Evolutionary conservation across 1,139 yeast species (phyloP), one percentile per base, ranked within the genome.

Genomic region (Ashbya aceris): DNA sequence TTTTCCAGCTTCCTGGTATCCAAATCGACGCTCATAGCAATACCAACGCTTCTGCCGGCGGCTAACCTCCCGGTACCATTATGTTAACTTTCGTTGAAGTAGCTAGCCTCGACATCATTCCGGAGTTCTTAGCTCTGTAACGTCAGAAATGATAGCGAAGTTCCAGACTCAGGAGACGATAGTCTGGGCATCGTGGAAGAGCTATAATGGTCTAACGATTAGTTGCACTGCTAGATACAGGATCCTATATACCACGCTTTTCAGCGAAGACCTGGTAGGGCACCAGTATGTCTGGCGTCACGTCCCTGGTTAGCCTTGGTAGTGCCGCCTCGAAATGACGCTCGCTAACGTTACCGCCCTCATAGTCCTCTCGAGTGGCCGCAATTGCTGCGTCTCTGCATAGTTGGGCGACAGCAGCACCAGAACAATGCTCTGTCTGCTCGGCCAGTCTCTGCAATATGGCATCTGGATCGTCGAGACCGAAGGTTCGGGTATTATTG

Each of bases 371-470:
- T 79, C 84, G 85, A 46, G 91, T 81, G 0, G 97, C 96, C 8
- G 84, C 76, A 29, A 91, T 67, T 2, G 98, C 98, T 0, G 97
- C 96, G 60, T 91, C 97, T 59, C 89, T 97, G 54, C 96, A 85
- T 23, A 89, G 63, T 33, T 87, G 71, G 0, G 89, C 94, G 29
- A 91, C 87, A 61, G 91, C 98, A 0, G 98, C 96, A 36, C 98
- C 98, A 0, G 96, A 86, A 55, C 95, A 87, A 0, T 97, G 97
- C 0, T 83, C 91, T 0, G 96, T 83, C 11, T 61, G 52, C 2
- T 48, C 55, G 0, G 89, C 85, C n/a, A 84, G 65, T n/a, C 59
- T 60, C 4, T 68, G 65, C n/a, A 81, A 66, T 26, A 69, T 67
- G 2, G 74, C 73, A 32, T 68, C 70, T 2, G 68, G 66, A 7